Base-by-base conservation (phyloP, 306 rosid genomes). In the Arachis stenosperma region DNA sequence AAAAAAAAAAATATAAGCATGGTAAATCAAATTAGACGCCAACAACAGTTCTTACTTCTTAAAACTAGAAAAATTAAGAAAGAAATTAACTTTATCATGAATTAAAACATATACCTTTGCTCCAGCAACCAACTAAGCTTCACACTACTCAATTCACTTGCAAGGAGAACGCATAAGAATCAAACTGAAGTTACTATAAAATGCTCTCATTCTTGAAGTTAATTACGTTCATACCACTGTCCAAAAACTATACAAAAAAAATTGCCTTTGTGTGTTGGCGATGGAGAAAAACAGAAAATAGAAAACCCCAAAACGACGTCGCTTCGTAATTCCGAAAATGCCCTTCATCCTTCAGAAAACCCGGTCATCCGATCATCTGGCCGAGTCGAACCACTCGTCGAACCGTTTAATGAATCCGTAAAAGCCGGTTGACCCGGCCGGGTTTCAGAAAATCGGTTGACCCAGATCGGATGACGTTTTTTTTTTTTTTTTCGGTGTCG, bases 141-240 rank as follows among this genome's bases (percentile, higher is more conserved):
- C 29, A 52, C 9, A n/a, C 52, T 33, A 37, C 30, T 56, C 52
- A 30, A 46, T 73, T 57, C 55, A n/a, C 57, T 52, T 52, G 57
- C 27, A 5, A 14, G 8, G 14, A 0, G 57, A 8, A 5, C 5
- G 8, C 2, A 14, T 7, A 48, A 3, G 17, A 64, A 6, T 36
- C 65, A 12, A 27, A 65, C 40, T 13, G 13, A 22, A 17, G 40
- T 61, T 3, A 39, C 51, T 11, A 22, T 13, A 8, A 51, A 66
- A 52, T 40, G 47, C 5, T 63, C 70, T 27, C 51, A 33, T 59
- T 12, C 2, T 22, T 43, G 12, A 17, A 42, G 17, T 61, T 78
- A 64, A 71, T 47, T 57, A 65, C 77, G 67, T 37, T 71, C 1
- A 3, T 74, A 44, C 71, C 78, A 73, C 63, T 40, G 4, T 17